Evolutionary conservation across 2,329 filamentous ascomycete species (phyloP).

Genomic region (Diaporthe ampelina): DNA sequence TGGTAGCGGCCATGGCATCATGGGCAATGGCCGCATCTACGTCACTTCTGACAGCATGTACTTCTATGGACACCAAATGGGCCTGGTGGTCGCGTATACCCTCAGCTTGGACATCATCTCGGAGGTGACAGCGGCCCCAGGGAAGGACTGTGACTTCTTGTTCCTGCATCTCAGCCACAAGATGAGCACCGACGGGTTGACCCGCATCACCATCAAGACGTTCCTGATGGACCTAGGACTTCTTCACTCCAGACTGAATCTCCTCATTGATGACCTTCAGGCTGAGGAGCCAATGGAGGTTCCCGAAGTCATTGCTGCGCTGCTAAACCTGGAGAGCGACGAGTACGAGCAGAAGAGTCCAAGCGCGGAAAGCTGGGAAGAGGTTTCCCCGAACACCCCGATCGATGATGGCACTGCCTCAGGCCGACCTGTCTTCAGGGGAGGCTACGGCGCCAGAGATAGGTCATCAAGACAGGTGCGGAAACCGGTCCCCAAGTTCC

Average conservation of each 20-base stretch:
- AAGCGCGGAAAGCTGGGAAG: slow-evolving; percentile 92
- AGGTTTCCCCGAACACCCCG: slow-evolving; percentile 73
- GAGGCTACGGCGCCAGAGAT: slow-evolving; percentile 54
- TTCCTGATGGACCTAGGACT: slow-evolving; percentile 91
- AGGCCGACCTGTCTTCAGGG: slow-evolving; percentile 55
- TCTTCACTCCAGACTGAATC: slow-evolving; percentile 86
- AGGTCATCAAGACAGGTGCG: slow-evolving; percentile 51
- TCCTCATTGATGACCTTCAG: slow-evolving; percentile 84
- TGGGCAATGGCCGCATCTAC: slow-evolving; percentile 81
- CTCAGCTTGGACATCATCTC: slow-evolving; percentile 82
- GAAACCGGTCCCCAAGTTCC: slow-evolving; percentile 76
- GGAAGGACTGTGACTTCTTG: slow-evolving; percentile 92
- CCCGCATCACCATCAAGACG: slow-evolving; percentile 88
- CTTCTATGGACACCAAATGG: slow-evolving; percentile 96
- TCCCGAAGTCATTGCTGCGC: slow-evolving; percentile 76
- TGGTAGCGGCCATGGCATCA: slow-evolving; percentile 65
- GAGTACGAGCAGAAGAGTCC: slow-evolving; percentile 74
- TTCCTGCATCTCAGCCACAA: slow-evolving; percentile 82
- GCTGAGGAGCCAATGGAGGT: slow-evolving; percentile 78
- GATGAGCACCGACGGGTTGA: slow-evolving; percentile 73
- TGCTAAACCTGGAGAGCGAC: slow-evolving; percentile 81
- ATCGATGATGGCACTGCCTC: slow-evolving; percentile 69
- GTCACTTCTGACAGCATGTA: slow-evolving; percentile 90
- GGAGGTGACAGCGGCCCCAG: slow-evolving; percentile 91
- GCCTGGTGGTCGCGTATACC: slow-evolving; percentile 86